These are phyloP conservation scores for Globisporangium alternatum DNA, from an alignment of 352 stramenopile species.

Conservation along the genomic window DNA sequence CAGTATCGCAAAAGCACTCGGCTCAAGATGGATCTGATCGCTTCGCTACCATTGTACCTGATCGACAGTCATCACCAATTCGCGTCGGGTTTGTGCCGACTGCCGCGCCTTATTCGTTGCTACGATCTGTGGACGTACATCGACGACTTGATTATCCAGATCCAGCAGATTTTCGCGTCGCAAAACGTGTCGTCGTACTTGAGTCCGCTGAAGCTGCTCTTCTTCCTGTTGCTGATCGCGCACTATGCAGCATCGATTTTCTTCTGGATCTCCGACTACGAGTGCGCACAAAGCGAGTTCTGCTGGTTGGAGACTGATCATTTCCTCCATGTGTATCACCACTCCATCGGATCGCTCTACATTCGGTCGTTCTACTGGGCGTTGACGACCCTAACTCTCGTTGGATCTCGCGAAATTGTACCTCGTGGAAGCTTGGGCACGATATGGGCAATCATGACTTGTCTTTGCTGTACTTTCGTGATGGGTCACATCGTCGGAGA, in stretches of 20 bases:
- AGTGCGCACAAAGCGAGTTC: conserved; percentile 32
- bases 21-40: conserved; percentile 49
- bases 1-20: conserved; percentile 39
- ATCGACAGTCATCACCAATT: conserved; percentile 21
- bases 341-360: conserved; percentile 50
- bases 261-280: conserved; percentile 61
- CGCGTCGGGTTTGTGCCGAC: conserved; percentile 34
- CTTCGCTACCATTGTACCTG: conserved; percentile 60
- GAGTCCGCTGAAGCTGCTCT: conserved; percentile 62
- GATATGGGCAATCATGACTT: conserved; percentile 54
- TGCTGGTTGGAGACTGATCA: conserved; percentile 68
- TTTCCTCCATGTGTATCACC: conserved; percentile 57
- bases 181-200: conserved; percentile 68
- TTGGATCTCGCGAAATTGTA: conserved; percentile 58
- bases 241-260: conserved; percentile 71
- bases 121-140: conserved; percentile 52
- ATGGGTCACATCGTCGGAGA: conserved; percentile 74
- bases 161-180: conserved; percentile 64
- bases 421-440: conserved; percentile 39
- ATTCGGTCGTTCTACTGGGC: conserved; percentile 73
- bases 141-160: conserved; percentile 64
- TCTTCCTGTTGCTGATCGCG: conserved; percentile 58
- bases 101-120: conserved; percentile 57
- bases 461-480: conserved; percentile 67
- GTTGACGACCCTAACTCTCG: conserved; percentile 57